A percentile compares a stretch with the other conserved stretches of the same genome.
Evolutionary conservation across 2,329 filamentous ascomycete genomes (phyloP).

Genomic region (Xylaria digitata): DNA sequence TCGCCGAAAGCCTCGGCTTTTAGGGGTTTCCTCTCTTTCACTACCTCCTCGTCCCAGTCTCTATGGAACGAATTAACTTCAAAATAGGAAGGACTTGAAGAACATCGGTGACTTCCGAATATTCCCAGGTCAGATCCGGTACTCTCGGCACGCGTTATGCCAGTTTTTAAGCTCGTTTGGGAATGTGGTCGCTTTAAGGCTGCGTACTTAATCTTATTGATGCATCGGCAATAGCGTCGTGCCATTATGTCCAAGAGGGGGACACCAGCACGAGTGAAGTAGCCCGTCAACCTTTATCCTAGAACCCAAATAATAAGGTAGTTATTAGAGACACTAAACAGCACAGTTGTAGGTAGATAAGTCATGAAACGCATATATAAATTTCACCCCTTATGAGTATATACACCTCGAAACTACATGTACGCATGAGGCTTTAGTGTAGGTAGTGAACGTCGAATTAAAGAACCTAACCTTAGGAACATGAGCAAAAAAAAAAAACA

Average conservation of each 20-base stretch:
- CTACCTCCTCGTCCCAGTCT: background rate
- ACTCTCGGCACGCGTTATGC: background rate
- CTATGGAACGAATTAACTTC: background rate
- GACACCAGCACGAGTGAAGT: background rate
- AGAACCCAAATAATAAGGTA: background rate
- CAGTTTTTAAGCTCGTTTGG: conserved; percentile 13
- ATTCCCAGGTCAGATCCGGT: conserved; percentile 12
- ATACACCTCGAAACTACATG: background rate
- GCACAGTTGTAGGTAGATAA: background rate
- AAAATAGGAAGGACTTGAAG: conserved; percentile 10
- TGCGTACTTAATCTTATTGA: background rate
- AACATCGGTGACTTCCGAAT: conserved; percentile 15
- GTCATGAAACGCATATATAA: background rate
- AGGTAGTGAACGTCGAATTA: background rate
- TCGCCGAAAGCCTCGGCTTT: background rate
- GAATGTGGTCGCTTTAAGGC: conserved; percentile 21
- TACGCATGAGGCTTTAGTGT: background rate
- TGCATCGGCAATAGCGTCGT: background rate
- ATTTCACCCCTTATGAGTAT: no score
- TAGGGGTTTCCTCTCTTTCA: background rate
- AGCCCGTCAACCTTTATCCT: background rate
- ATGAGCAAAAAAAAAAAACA: background rate
- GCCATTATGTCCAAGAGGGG: background rate
- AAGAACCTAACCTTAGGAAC: background rate
- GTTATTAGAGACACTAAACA: background rate